Conservation (phyloP, 768 basidiomycete species). For the Leucocoprinus sp. region DNA sequence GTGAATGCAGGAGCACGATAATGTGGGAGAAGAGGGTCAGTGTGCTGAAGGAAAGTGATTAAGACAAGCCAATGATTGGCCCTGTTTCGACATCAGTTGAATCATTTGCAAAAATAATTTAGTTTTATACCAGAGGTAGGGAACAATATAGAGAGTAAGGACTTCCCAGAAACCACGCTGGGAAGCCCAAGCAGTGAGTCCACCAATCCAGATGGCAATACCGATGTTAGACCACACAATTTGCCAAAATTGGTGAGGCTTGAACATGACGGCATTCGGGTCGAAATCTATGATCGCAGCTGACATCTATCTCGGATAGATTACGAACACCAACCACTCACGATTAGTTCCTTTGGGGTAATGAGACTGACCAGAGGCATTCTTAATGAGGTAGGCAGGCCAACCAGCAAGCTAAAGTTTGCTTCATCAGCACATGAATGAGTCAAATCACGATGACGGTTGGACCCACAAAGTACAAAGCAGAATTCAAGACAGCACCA, state of each 20-base stretch:
- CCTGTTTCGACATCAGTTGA: slow-evolving; percentile 25
- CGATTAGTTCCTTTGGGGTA: slow-evolving; percentile 80
- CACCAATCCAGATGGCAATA: slow-evolving; percentile 62
- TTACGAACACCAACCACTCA: slow-evolving; percentile 29
- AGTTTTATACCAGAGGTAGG: slow-evolving; percentile 67
- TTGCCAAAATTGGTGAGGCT: slow-evolving; percentile 68
- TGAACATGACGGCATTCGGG: slow-evolving; percentile 73
- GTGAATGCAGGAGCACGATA: slow-evolving; percentile 87
- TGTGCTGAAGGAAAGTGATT: slow-evolving; percentile 98
- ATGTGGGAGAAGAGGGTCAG: slow-evolving; percentile 90
- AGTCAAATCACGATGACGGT: neutral
- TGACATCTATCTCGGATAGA: neutral
- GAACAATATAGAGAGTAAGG: slow-evolving; percentile 72
- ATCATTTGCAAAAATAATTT: neutral
- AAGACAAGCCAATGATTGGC: slow-evolving; percentile 93
- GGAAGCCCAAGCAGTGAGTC: slow-evolving; percentile 46
- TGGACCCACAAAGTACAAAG: slow-evolving; percentile 49
- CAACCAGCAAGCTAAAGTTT: slow-evolving; percentile 63
- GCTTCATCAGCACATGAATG: neutral
- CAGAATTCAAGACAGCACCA: slow-evolving; percentile 44
- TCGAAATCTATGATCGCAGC: slow-evolving; percentile 50
- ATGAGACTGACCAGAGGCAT: slow-evolving; percentile 77
- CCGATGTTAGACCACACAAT: slow-evolving; percentile 81
- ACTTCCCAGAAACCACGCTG: slow-evolving; percentile 63
- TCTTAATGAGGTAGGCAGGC: slow-evolving; percentile 74